Evolutionary conservation across 768 basidiomycete species (phyloP), one percentile per base, ranked within the genome.

Genomic region (Lentinula edodes): DNA sequence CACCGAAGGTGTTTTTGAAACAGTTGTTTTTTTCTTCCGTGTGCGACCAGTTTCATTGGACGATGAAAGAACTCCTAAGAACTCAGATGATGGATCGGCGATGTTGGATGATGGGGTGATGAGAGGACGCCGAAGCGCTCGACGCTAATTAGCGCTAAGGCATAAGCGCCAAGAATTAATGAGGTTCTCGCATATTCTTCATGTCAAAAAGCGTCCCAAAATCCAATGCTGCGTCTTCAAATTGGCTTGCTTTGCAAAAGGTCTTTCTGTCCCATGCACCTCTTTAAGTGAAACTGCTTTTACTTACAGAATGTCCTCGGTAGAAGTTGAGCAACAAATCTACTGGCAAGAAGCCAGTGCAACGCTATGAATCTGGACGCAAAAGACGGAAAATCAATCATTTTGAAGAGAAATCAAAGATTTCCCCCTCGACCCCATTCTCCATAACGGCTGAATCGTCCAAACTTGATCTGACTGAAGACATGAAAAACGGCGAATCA

Each of bases 161-260:
- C 3, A 28, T 28, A 41, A 41, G 39, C 39, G 39, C 39, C 39
- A 2, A 16, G 15, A 16, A n/a, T n/a, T n/a, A n/a, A 41, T 9
- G 39, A 41, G 39, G 12, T 23, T 23, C 28, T 48, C 18, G 20
- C 18, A 5, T 23, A 20, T 12, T 5, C 46, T 7, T 48, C 20
- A 48, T 48, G 46, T 48, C 46, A 23, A 46, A 46, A 15, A 23
- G 45, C 20, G 45, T 43, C 42, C 6, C 16, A 6, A 43, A 43
- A n/a, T 48, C 46, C 7, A 23, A 18, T 23, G 4, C 46, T 58
- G 75, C 84, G 1, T 86, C 85, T 10, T 80, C 83, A 50, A 87
- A 87, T 68, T 87, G 87, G 87, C 66, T 83, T 15, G 76, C 80
- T 0, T 67, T 87, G 48, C 76, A 81, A 65, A 82, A 84, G 72